Conservation (phyloP, 2,329 filamentous ascomycete species). For the Drechslerella stenobrocha region DNA sequence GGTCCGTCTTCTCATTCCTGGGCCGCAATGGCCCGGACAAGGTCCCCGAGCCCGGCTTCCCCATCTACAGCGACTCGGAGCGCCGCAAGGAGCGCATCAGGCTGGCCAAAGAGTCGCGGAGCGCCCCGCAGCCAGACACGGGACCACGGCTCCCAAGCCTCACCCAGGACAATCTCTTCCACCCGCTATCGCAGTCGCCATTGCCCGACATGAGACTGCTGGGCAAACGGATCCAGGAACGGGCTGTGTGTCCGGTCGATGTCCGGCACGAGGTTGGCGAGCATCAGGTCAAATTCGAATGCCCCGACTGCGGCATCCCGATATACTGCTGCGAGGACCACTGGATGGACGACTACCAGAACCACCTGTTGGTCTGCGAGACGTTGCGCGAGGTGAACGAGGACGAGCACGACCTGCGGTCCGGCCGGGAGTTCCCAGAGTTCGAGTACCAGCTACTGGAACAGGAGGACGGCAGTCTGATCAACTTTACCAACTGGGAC, state of each 20-base stretch:
- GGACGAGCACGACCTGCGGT: conserved; percentile 92
- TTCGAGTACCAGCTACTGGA: conserved; percentile 80
- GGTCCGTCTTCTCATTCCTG: conserved; percentile 37
- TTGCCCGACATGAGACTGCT: conserved; percentile 83
- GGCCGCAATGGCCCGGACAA: conserved; percentile 35
- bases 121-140: conserved; percentile 25
- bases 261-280: conserved; percentile 74
- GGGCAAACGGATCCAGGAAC: conserved; percentile 86
- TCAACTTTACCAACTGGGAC: conserved; percentile 99
- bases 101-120: conserved; percentile 30
- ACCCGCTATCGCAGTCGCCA: conserved; percentile 85
- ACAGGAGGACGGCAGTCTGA: conserved; percentile 86
- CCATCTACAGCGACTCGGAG: conserved; percentile 11
- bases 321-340: conserved; percentile 93
- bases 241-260: conserved; percentile 91
- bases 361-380: conserved; percentile 89
- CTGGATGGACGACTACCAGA: conserved; percentile 94
- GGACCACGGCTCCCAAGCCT: conserved; percentile 57
- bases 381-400: conserved; percentile 91
- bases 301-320: conserved; percentile 91
- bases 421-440: conserved; percentile 88
- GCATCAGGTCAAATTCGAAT: conserved; percentile 87
- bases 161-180: conserved; percentile 81
- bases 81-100: conserved; percentile 31
- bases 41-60: conserved; percentile 34